Evolutionary conservation across 1,139 yeast genomes (phyloP).

Genomic region (Pichia sp.): DNA sequence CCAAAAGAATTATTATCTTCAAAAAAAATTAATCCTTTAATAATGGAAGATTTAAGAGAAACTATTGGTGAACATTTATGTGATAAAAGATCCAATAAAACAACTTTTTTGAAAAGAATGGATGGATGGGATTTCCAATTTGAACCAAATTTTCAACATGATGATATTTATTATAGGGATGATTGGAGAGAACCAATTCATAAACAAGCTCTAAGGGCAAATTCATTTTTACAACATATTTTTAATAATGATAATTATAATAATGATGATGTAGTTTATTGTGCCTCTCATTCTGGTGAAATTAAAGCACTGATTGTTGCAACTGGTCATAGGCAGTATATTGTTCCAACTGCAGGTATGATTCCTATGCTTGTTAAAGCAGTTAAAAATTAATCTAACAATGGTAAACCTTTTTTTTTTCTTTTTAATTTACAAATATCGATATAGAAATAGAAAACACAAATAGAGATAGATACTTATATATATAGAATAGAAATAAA

Average conservation of each 20-base stretch:
- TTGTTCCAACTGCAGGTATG: constrained; percentile 62
- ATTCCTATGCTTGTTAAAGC: constrained; percentile 52
- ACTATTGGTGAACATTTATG: constrained; percentile 64
- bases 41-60: constrained; percentile 57
- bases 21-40: constrained; percentile 32
- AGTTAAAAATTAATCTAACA: not conserved
- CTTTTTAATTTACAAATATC: too few species aligned
- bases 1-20: constrained; percentile 3
- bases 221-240: constrained; percentile 44
- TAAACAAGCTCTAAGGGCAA: constrained; percentile 47
- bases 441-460: too few species aligned
- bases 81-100: constrained; percentile 47
- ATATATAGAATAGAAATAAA: too few species aligned
- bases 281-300: constrained; percentile 61
- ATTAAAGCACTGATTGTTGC: constrained; percentile 49
- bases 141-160: constrained; percentile 43
- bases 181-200: constrained; percentile 41
- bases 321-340: constrained; percentile 47
- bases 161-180: constrained; percentile 39
- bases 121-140: constrained; percentile 36
- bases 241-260: constrained; percentile 36
- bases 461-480: not conserved
- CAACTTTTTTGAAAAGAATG: constrained; percentile 36
- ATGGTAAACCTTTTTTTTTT: too few species aligned
- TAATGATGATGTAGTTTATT: constrained; percentile 36